Evolutionary conservation across 1,139 yeast species (phyloP).

Genomic region (Kazachstania sp.): DNA sequence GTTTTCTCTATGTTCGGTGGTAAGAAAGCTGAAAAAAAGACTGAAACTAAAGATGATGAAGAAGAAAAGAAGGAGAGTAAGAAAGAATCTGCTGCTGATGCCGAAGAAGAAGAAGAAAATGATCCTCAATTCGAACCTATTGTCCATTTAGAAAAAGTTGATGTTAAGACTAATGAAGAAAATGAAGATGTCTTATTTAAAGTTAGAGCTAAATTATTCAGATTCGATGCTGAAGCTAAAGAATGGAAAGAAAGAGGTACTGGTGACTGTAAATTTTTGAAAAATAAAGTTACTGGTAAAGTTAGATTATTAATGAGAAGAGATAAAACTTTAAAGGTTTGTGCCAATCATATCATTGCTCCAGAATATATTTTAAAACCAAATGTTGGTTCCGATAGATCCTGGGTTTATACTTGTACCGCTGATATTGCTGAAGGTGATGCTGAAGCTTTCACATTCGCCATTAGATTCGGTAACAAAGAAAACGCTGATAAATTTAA

Average conservation of each 20-base stretch:
- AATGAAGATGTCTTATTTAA: constrained; percentile 83
- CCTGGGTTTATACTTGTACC: constrained; percentile 94
- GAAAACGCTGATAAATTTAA: constrained; percentile 96
- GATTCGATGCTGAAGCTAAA: constrained; percentile 70
- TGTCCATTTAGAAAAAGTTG: constrained; percentile 90
- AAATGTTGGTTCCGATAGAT: constrained; percentile 93
- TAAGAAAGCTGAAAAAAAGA: constrained; percentile 49
- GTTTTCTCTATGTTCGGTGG: constrained; percentile 90
- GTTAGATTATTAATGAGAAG: constrained; percentile 95
- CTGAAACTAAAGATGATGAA: constrained; percentile 30
- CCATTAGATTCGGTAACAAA: constrained; percentile 93
- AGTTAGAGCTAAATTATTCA: constrained; percentile 89
- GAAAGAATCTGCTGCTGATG: constrained; percentile 38
- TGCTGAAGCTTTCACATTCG: constrained; percentile 93
- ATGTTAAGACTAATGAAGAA: constrained; percentile 95
- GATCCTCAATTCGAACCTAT: constrained; percentile 96
- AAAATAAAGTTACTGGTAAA: constrained; percentile 74
- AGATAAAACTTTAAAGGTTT: constrained; percentile 94
- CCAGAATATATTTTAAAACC: constrained; percentile 82
- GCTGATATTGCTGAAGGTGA: constrained; percentile 95
- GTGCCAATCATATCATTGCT: constrained; percentile 90
- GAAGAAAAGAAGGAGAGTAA: constrained; percentile 35
- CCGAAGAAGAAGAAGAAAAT: constrained; percentile 78
- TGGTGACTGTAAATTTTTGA: constrained; percentile 92
- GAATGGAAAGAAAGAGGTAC: constrained; percentile 99